Percentiles rank a stretch among this genome's conserved stretches.
phyloP scores from a whole-genome alignment of 768 basidiomycete genomes.

The Pleurotus giganteus region DNA sequence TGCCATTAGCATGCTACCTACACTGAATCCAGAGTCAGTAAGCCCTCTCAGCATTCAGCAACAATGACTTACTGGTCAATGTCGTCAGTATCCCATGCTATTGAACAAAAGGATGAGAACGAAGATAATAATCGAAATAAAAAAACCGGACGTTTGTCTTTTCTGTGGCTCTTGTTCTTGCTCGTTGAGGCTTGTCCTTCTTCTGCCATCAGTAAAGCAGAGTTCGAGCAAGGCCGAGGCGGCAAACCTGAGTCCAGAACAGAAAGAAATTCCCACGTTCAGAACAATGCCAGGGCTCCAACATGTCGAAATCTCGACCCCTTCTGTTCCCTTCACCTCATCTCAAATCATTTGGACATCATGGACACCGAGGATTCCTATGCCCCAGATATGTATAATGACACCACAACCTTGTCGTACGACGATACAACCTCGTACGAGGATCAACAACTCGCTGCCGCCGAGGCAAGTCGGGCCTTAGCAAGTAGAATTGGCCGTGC shows the following conservation, averaged over 20 bases:
- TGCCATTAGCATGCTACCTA: slow-evolving; percentile 26
- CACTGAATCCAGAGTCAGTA: slow-evolving; percentile 31
- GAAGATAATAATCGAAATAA: background rate
- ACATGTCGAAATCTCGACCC: background rate
- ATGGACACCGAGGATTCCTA: slow-evolving; percentile 49
- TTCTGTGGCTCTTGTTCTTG: slow-evolving; percentile 89
- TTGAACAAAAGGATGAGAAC: slow-evolving; percentile 16
- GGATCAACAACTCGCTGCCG: slow-evolving; percentile 43
- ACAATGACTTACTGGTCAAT: slow-evolving; percentile 84
- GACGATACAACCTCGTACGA: slow-evolving; percentile 57
- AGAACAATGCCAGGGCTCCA: background rate
- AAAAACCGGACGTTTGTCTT: slow-evolving; percentile 83
- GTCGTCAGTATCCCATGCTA: slow-evolving; percentile 99
- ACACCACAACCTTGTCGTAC: slow-evolving; percentile 41
- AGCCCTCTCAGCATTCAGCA: slow-evolving; percentile 3
- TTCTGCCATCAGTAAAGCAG: slow-evolving; percentile 35
- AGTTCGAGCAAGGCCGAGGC: background rate
- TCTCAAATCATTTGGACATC: slow-evolving; percentile 10
- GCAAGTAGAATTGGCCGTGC: slow-evolving; percentile 68
- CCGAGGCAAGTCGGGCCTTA: slow-evolving; percentile 34
- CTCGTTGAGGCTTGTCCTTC: slow-evolving; percentile 44
- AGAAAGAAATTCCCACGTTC: background rate
- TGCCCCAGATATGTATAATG: slow-evolving; percentile 24
- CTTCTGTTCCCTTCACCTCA: slow-evolving; percentile 13
- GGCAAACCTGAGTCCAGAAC: slow-evolving; percentile 9